Evolutionary conservation across 2,329 filamentous ascomycete genomes (phyloP).

Genomic region (Diaporthe capsici): DNA sequence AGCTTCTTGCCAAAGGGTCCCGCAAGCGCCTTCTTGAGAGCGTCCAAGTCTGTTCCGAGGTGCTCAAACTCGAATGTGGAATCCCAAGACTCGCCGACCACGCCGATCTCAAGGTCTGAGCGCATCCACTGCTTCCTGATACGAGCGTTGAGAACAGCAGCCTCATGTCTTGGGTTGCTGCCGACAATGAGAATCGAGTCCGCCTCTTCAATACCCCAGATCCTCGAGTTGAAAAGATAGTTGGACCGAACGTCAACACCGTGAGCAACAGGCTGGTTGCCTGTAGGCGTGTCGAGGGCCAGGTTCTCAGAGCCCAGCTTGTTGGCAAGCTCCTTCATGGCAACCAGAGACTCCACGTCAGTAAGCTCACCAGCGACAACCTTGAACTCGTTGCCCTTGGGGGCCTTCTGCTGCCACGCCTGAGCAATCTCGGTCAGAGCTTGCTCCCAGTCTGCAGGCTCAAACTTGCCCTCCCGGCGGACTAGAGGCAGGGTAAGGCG

Average conservation of each 20-base stretch:
- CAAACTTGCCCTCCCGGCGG: conserved; percentile 89
- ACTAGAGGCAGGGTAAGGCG: conserved; percentile 93
- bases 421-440: conserved; percentile 88
- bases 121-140: conserved; percentile 98
- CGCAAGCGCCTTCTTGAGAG: conserved; percentile 87
- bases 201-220: conserved; percentile 93
- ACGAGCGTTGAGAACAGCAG: conserved; percentile 93
- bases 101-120: conserved; percentile 92
- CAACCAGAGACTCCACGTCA: conserved; percentile 93
- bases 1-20: conserved; percentile 96
- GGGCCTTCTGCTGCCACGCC: conserved; percentile 83
- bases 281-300: conserved; percentile 89
- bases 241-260: conserved; percentile 94
- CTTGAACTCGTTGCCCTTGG: conserved; percentile 96
- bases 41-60: conserved; percentile 82
- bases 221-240: conserved; percentile 96
- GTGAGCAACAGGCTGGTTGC: conserved; percentile 87
- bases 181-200: conserved; percentile 93
- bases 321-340: conserved; percentile 97
- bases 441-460: conserved; percentile 95
- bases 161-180: conserved; percentile 95
- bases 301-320: conserved; percentile 97
- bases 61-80: conserved; percentile 97
- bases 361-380: conserved; percentile 90
- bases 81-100: conserved; percentile 91